Evolutionary conservation across 768 basidiomycete genomes (phyloP), one percentile per base, ranked within the genome.

Genomic region (Pisolithus orientalis): DNA sequence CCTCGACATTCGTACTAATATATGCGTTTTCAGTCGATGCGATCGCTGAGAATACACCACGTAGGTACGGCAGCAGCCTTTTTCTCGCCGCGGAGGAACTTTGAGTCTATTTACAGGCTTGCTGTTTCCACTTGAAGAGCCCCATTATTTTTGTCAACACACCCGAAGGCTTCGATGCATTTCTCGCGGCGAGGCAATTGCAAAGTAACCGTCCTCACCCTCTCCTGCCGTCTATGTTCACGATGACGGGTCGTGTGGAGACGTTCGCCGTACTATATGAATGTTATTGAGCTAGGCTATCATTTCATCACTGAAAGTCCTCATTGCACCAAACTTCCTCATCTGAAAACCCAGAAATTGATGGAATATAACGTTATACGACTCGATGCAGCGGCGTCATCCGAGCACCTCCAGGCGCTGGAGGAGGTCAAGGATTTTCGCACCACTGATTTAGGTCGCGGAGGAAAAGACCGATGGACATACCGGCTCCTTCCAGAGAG

Each of bases 381-480:
- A 39, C 70, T 80, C 49, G 63, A 72, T 44, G 67, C 73, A 8
- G 77, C 79, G 14, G 74, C 70, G 16, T 71, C 75, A 43, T 63
- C 70, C 5, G 80, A 82, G 49, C 70, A 77, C 53, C 70, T 75
- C 29, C 72, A 71, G 40, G 78, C 79, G 7, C 64, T 82, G 52
- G 70, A 76, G 38, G 79, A 82, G 59, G 80, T 80, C 47, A 76
- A 72, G 57, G 64, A 80, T 58, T 80, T 80, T 57, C 69, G 66
- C 14, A 69, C 66, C 17, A 82, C 80, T 6, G 78, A 82, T 62
- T 74, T 82, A 60, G 80, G 80, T 56, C 72, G 72, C 43, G 71
- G 76, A 7, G 80, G 78, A 31, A 69, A 65, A 49, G 73, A 74
- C 32, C 72, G 73, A 34, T 82, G 80, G 80, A 75, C 79, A 3